Percentiles rank a stretch among this genome's conserved stretches.
Evolutionary conservation across 441 rosid genomes (phyloP).

Genomic region (Erodium trifolium): DNA sequence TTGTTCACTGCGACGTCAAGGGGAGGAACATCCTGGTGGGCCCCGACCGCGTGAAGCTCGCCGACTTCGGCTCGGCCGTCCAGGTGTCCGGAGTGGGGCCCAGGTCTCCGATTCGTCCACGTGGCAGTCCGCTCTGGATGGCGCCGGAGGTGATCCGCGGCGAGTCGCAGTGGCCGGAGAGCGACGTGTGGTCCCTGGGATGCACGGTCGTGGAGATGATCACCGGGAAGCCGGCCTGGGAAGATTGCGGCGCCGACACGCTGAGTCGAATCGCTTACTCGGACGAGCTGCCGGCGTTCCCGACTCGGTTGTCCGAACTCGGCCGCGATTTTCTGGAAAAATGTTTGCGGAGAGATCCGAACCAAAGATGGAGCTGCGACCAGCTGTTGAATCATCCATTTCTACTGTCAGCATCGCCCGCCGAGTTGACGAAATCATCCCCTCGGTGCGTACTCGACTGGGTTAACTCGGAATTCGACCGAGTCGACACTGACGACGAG

Average conservation of each 20-base stretch:
- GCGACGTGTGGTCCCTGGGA: constrained; percentile 78
- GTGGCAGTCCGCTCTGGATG: constrained; percentile 87
- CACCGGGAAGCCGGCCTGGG: constrained; percentile 65
- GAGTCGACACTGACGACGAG: constrained; percentile 12
- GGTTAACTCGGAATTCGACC: constrained; percentile 34
- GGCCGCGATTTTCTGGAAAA: constrained; percentile 54
- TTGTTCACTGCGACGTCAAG: constrained; percentile 71
- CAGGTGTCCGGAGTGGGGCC: not conserved
- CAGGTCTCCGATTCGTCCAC: constrained; percentile 25
- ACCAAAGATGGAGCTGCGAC: constrained; percentile 62
- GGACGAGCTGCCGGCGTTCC: constrained; percentile 33
- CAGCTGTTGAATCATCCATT: constrained; percentile 61
- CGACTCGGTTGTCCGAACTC: constrained; percentile 32
- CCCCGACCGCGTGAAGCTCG: constrained; percentile 37
- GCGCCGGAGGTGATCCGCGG: constrained; percentile 76
- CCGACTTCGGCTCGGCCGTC: constrained; percentile 62
- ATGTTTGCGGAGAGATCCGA: constrained; percentile 44
- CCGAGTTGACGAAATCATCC: constrained; percentile 28
- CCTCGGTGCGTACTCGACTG: constrained; percentile 70
- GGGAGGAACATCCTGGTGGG: constrained; percentile 50
- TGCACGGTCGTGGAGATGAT: constrained; percentile 69
- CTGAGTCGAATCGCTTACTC: constrained; percentile 48
- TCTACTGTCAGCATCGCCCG: constrained; percentile 25
- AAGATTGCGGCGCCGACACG: constrained; percentile 38
- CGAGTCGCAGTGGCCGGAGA: constrained; percentile 63